These are phyloP conservation scores for Diutina neorugosa DNA, from an alignment of 1,139 yeast species.

Conservation along the genomic window DNA sequence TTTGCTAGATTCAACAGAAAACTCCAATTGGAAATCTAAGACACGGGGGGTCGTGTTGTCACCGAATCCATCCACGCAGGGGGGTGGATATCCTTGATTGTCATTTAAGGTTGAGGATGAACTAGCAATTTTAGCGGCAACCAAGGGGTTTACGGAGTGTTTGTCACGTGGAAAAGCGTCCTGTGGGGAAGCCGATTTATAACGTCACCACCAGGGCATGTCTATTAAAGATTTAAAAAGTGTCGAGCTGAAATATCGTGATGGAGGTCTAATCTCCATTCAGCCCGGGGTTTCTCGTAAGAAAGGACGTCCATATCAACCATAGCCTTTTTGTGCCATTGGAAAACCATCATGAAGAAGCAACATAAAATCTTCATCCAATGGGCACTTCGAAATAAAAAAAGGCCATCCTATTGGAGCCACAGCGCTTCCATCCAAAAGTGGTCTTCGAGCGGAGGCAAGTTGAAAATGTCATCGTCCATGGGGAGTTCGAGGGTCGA, in stretches of 20 bases:
- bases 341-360: too few species aligned
- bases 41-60: too few species aligned
- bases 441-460: constrained; percentile 1
- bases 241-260: neutral
- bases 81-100: too few species aligned
- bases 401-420: neutral
- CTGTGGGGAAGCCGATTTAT: too few species aligned
- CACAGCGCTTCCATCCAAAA: neutral
- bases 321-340: neutral
- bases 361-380: too few species aligned
- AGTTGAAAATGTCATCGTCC: neutral
- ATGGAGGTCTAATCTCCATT: neutral
- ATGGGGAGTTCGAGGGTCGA: neutral
- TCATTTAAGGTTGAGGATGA: too few species aligned
- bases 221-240: neutral
- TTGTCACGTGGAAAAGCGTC: too few species aligned
- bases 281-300: neutral
- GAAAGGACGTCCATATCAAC: neutral
- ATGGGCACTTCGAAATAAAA: neutral
- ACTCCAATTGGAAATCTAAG: too few species aligned
- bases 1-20: too few species aligned
- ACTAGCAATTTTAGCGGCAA: too few species aligned
- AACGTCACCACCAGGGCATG: neutral
- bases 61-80: too few species aligned
- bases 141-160: too few species aligned